phyloP scores from a whole-genome alignment of 257 asterid genomes.

The Capsicum pubescens region DNA sequence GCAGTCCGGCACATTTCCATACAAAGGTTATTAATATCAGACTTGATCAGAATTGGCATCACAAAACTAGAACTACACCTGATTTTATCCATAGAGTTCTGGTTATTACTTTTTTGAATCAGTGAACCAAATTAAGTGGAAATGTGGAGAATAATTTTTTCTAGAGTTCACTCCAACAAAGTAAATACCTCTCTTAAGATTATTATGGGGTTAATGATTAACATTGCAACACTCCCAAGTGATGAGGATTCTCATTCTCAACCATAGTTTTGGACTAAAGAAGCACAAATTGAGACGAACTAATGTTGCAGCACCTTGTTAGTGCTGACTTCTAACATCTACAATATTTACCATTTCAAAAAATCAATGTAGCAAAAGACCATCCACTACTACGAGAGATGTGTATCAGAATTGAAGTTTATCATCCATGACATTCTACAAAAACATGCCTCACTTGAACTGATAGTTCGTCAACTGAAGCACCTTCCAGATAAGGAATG shows the following conservation, averaged over 20 bases:
- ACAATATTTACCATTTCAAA: constrained; percentile 5
- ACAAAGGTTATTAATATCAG: constrained; percentile 6
- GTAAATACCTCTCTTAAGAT: neutral
- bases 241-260: constrained; percentile 25
- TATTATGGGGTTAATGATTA: neutral
- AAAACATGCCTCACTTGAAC: neutral
- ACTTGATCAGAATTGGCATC: neutral
- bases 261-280: constrained; percentile 10
- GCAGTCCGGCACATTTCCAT: neutral
- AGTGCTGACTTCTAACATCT: constrained; percentile 7
- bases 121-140: constrained; percentile 14
- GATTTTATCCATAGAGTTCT: constrained; percentile 16
- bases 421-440: constrained; percentile 21
- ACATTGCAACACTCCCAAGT: neutral
- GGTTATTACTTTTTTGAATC: neutral
- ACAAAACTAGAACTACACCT: constrained; percentile 4
- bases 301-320: neutral
- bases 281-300: neutral
- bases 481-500: constrained; percentile 6
- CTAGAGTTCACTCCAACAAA: neutral
- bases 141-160: neutral
- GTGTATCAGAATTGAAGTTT: constrained; percentile 17
- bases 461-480: constrained; percentile 14
- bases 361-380: neutral
- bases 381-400: neutral